A percentile compares a stretch with the other conserved stretches of the same genome.
Conservation (phyloP, 2,329 filamentous ascomycete genomes). For the Mariannaea sp. region DNA sequence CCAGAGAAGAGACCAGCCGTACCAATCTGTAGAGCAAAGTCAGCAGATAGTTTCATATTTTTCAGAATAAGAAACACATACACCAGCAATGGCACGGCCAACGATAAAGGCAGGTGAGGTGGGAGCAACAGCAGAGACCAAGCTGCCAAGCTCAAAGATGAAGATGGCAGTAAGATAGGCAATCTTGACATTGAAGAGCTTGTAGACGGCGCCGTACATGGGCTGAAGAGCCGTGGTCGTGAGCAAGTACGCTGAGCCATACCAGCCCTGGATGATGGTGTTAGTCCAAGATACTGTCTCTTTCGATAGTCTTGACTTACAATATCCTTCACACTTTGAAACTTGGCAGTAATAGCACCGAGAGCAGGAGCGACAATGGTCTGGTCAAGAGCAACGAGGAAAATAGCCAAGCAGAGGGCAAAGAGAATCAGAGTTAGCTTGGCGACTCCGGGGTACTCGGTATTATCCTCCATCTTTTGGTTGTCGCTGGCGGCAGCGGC, state of each 20-base stretch:
- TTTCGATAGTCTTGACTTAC: constrained; percentile 37
- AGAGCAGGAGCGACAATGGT: constrained; percentile 59
- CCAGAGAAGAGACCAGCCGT: constrained; percentile 57
- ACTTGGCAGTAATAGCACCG: constrained; percentile 55
- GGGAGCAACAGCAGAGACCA: constrained; percentile 52
- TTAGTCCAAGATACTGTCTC: no score
- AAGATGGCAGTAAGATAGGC: constrained; percentile 50
- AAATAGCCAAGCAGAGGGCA: constrained; percentile 52
- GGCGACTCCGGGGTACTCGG: constrained; percentile 46
- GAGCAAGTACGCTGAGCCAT: constrained; percentile 55
- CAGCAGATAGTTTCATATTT: neutral
- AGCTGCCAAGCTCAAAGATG: constrained; percentile 51
- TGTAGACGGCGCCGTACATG: constrained; percentile 56
- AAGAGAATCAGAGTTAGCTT: constrained; percentile 49
- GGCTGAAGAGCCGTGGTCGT: constrained; percentile 56
- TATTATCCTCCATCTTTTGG: constrained; percentile 11
- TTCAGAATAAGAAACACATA: constrained; percentile 30
- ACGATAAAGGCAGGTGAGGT: constrained; percentile 56
- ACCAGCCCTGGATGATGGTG: constrained; percentile 52
- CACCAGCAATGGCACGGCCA: constrained; percentile 56
- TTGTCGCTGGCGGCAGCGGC: neutral
- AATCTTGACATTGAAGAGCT: constrained; percentile 54
- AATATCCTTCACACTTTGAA: constrained; percentile 52
- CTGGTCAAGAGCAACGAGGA: constrained; percentile 57
- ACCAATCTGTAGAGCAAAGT: constrained; percentile 45